Evolutionary conservation across 2,329 filamentous ascomycete species (phyloP).

Genomic region (Lachnellula arida): DNA sequence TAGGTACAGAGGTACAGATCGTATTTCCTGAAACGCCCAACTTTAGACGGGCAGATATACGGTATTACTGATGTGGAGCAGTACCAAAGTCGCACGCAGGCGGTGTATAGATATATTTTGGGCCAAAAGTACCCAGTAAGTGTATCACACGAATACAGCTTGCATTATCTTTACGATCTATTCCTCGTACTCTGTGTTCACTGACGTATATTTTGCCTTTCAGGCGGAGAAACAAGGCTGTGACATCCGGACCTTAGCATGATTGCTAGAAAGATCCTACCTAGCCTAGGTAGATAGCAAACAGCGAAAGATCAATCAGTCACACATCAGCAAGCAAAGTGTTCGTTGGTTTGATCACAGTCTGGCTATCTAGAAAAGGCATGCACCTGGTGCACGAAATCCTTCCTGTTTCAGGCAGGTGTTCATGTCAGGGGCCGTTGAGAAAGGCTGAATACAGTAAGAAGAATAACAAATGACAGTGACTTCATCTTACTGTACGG

Average conservation of each 20-base stretch:
- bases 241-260: too few species aligned
- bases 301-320: too few species aligned
- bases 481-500: background rate
- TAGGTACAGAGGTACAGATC: too few species aligned
- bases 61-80: too few species aligned
- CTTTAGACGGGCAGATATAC: too few species aligned
- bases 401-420: background rate
- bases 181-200: background rate
- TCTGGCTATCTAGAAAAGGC: too few species aligned
- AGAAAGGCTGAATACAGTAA: background rate
- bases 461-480: background rate
- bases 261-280: too few species aligned
- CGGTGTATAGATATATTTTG: background rate
- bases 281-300: too few species aligned
- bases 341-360: background rate
- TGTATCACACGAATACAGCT: background rate
- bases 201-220: constrained; percentile 13
- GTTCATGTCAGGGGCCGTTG: background rate
- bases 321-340: background rate
- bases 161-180: too few species aligned
- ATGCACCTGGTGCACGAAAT: too few species aligned
- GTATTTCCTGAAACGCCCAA: too few species aligned
- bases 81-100: too few species aligned
- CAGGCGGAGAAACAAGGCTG: constrained; percentile 4
- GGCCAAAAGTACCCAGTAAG: background rate